These are phyloP conservation scores for Solanum sejunctum DNA, from an alignment of 257 asterid species.

Conservation along the genomic window DNA sequence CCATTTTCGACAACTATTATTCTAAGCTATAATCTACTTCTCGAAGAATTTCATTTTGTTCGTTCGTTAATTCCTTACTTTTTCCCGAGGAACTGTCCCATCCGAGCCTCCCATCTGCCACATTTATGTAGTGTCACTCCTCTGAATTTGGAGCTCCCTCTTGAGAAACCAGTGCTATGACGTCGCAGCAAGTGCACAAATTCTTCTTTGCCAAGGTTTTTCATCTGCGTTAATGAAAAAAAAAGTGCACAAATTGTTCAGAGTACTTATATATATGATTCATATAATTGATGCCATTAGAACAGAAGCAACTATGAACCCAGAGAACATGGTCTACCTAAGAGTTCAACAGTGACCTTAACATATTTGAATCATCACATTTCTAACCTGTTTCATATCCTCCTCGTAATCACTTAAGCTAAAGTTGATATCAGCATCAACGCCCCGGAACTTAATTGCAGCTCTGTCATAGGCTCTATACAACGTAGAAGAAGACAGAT, in stretches of 20 bases:
- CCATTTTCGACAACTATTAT: not conserved
- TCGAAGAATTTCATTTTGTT: conserved; percentile 6
- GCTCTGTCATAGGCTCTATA: conserved; percentile 34
- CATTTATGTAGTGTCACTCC: conserved; percentile 54
- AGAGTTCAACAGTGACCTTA: not conserved
- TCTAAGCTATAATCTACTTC: not conserved
- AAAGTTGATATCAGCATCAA: conserved; percentile 38
- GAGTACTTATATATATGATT: not conserved
- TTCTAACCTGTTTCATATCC: conserved; percentile 32
- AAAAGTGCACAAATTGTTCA: not conserved
- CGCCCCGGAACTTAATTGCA: conserved; percentile 34
- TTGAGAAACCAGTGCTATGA: conserved; percentile 47
- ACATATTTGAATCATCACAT: not conserved
- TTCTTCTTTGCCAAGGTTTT: conserved; percentile 38
- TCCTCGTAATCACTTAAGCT: conserved; percentile 27
- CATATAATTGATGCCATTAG: not conserved
- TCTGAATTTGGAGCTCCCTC: conserved; percentile 49
- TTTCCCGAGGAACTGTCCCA: conserved; percentile 55
- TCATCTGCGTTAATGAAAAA: conserved; percentile 5
- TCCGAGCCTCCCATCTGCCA: conserved; percentile 61
- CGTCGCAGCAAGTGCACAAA: conserved; percentile 46
- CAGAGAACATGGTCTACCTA: not conserved
- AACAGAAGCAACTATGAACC: not conserved
- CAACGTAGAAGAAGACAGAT: not conserved
- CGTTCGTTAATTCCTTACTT: conserved; percentile 24